Evolutionary conservation across 257 asterid species (phyloP), one percentile per base, ranked within the genome.

Genomic region (Solanum peruvianum): DNA sequence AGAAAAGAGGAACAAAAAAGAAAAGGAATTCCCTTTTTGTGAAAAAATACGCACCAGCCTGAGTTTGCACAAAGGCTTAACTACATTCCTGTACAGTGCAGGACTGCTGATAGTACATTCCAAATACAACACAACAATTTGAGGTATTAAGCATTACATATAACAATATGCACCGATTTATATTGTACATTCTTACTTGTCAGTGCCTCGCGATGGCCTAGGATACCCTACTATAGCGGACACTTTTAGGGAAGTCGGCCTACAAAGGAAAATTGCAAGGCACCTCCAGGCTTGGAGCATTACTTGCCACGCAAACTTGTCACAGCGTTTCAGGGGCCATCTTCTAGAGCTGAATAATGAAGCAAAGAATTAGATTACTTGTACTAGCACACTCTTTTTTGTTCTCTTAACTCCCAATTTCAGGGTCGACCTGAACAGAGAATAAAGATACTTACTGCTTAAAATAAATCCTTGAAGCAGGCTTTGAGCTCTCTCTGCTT

Each of bases 401-500:
- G 56, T 60, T 37, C 77, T 37, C 42, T 66, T n/a, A 66, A 16
- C 35, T 84, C 62, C 67, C 45, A 49, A n/a, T 29, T 70, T 45
- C 56, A 27, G 21, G 29, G 64, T 71, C 52, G 33, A 72, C 11
- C 69, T 45, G 58, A 31, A 78, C 16, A 37, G 75, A 60, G 14
- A 88, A 84, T 45, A 62, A 88, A 82, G 91, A 69, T 80, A 91
- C 94, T 91, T 93, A 97, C 99, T 94, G 94, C 98, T 97, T 90
- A 94, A 91, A 88, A 97, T 95, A 87, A 97, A 97, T 62, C 99
- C 98, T 91, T 97, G 98, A 90, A 97, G 99, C 92, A 97, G 86
- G 92, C 98, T 95, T 92, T 97, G 98, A 87, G 99, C 99, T 89
- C 94, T 94, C 93, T 97, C 98, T 3, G 99, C 93, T 92, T 97